These are phyloP conservation scores for Barbatosphaeria neglecta DNA, from an alignment of 495 filamentous ascomycete genomes.

Conservation along the genomic window DNA sequence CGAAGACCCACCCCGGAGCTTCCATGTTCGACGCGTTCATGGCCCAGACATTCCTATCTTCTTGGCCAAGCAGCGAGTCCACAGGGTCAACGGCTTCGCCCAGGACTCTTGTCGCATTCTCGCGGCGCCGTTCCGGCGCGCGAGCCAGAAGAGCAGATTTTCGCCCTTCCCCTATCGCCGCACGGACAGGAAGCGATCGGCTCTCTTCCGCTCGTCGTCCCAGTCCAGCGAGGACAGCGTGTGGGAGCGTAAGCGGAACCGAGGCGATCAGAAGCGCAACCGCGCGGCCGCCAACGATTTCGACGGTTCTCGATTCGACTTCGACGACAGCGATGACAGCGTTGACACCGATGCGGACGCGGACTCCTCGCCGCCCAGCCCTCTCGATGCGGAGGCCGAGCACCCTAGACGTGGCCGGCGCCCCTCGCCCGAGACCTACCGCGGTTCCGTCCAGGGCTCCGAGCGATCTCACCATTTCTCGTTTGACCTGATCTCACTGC, in stretches of 20 bases:
- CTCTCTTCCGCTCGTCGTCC: neutral
- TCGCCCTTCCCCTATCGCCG: neutral
- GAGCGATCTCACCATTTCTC: constrained; percentile 9
- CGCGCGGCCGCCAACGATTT: neutral
- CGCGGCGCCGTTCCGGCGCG: constrained; percentile 9
- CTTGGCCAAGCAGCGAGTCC: constrained; percentile 12
- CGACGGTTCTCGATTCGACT: neutral
- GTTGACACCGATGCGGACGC: neutral
- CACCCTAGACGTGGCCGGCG: neutral
- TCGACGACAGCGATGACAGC: neutral
- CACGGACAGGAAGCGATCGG: neutral
- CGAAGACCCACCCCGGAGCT: neutral
- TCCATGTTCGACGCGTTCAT: constrained; percentile 10
- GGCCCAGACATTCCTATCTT: constrained; percentile 12
- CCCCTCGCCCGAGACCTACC: neutral
- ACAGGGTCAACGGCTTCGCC: constrained; percentile 16
- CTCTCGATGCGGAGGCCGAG: too few species aligned
- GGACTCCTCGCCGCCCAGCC: neutral
- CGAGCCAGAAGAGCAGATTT: constrained; percentile 1
- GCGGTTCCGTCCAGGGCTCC: neutral
- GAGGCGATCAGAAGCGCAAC: neutral
- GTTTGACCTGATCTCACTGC: constrained; percentile 13
- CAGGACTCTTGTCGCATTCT: constrained; percentile 13
- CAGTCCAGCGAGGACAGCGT: neutral
- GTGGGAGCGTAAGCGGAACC: neutral